A percentile compares a stretch with the other conserved stretches of the same genome.
Evolutionary conservation across 1,139 yeast genomes (phyloP).

Genomic region (Martiniozyma asiatica): DNA sequence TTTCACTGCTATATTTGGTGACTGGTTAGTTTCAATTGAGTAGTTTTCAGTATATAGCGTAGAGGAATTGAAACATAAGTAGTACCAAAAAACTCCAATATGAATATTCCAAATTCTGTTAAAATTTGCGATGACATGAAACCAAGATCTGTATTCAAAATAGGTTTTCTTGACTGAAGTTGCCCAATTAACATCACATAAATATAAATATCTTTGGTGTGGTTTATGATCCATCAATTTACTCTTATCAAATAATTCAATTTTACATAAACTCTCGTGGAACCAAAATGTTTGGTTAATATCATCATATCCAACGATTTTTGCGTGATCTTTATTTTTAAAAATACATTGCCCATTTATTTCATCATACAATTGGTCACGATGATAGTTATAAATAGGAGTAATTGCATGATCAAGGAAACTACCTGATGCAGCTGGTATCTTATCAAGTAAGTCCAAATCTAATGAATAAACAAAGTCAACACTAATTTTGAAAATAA

Average conservation of each 20-base stretch:
- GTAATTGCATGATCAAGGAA: slow-evolving; percentile 62
- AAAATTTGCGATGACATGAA: slow-evolving; percentile 43
- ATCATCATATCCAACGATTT: slow-evolving; percentile 50
- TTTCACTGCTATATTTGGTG: slow-evolving; percentile 34
- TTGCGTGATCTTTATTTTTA: slow-evolving; percentile 40
- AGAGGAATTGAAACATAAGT: slow-evolving; percentile 40
- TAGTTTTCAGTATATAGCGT: slow-evolving; percentile 42
- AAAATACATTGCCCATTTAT: slow-evolving; percentile 29
- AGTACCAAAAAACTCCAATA: slow-evolving; percentile 47
- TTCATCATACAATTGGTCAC: slow-evolving; percentile 36
- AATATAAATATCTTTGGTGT: slow-evolving; percentile 32
- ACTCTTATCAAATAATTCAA: slow-evolving; percentile 25
- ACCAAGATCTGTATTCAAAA: slow-evolving; percentile 47
- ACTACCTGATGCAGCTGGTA: slow-evolving; percentile 16
- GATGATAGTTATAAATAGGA: slow-evolving; percentile 56
- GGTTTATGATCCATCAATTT: slow-evolving; percentile 32
- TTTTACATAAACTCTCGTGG: slow-evolving; percentile 33
- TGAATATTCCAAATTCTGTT: slow-evolving; percentile 56
- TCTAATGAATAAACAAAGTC: slow-evolving; percentile 41
- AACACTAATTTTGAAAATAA: slow-evolving; percentile 64
- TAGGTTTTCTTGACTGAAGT: slow-evolving; percentile 43
- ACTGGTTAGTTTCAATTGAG: slow-evolving; percentile 31
- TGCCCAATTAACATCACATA: slow-evolving; percentile 37
- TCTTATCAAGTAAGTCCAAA: slow-evolving; percentile 21
- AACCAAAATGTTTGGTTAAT: slow-evolving; percentile 55